These are phyloP conservation scores for Pisolithus thermaeus DNA, from an alignment of 1,284 basidiomycete species.

Conservation along the genomic window DNA sequence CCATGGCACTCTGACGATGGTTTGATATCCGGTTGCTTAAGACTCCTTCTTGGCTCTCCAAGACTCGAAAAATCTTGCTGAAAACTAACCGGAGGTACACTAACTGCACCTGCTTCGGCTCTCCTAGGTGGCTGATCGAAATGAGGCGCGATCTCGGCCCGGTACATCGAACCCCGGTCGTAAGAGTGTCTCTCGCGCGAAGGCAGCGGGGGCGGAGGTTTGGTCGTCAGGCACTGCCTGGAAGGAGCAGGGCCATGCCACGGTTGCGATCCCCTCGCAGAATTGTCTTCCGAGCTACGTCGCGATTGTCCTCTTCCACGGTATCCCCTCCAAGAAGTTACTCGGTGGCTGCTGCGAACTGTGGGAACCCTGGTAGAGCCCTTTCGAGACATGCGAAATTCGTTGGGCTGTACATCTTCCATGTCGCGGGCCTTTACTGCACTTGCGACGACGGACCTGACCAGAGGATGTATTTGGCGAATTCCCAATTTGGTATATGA, in stretches of 20 bases:
- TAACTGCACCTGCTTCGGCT: neutral
- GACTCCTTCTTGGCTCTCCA: neutral
- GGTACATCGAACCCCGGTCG: neutral
- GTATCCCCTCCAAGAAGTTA: slow-evolving; percentile 3
- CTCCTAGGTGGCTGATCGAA: slow-evolving; percentile 1
- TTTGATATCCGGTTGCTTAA: slow-evolving; percentile 3
- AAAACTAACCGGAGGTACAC: neutral
- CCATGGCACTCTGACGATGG: slow-evolving; percentile 18
- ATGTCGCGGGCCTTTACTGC: slow-evolving; percentile 2
- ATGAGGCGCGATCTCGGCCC: neutral
- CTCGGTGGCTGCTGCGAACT: slow-evolving; percentile 15
- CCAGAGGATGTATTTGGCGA: neutral
- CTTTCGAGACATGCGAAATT: slow-evolving; percentile 33
- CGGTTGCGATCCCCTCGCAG: neutral
- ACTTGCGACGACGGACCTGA: neutral
- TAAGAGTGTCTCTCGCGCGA: neutral
- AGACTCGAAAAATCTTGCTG: neutral
- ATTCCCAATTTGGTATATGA: slow-evolving; percentile 1
- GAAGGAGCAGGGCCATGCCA: neutral
- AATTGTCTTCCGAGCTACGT: neutral
- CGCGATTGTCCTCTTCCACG: neutral
- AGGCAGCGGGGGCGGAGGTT: neutral
- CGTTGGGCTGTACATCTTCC: slow-evolving; percentile 43
- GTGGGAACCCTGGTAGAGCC: slow-evolving; percentile 29
- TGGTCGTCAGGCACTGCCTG: neutral